A percentile compares a stretch with the other conserved stretches of the same genome.
These are phyloP conservation scores for Russula sp. DNA, from an alignment of 768 basidiomycete genomes.

Conservation along the genomic window DNA sequence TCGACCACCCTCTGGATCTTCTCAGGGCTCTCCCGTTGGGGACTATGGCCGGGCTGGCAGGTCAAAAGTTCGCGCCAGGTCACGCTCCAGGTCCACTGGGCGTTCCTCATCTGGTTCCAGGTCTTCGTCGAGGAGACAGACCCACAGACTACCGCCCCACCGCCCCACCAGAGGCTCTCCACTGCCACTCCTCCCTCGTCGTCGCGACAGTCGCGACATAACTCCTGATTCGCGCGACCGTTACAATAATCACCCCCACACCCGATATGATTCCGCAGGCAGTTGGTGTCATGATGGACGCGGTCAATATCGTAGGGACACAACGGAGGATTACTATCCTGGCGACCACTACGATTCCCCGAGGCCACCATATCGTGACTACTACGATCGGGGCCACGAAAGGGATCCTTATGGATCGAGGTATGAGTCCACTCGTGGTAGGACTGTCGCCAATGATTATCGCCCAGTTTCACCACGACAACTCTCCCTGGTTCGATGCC, in stretches of 20 bases:
- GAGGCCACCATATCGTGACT: slow-evolving; percentile 15
- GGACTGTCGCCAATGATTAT: slow-evolving; percentile 24
- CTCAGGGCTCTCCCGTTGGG: slow-evolving; percentile 18
- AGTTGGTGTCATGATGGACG: slow-evolving; percentile 24
- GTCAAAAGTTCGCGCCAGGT: slow-evolving; percentile 15
- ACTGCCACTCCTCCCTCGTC: slow-evolving; percentile 19
- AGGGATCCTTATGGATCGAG: slow-evolving; percentile 24
- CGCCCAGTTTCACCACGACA: slow-evolving; percentile 32
- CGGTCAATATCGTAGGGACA: slow-evolving; percentile 23
- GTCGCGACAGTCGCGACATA: slow-evolving; percentile 19
- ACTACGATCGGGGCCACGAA: slow-evolving; percentile 23
- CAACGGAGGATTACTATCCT: slow-evolving; percentile 7
- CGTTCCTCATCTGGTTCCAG: slow-evolving; percentile 28
- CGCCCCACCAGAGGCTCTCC: slow-evolving; percentile 22
- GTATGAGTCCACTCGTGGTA: slow-evolving; percentile 18
- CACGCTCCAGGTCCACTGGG: slow-evolving; percentile 20
- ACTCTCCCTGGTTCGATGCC: slow-evolving; percentile 22
- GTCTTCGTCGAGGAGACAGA: slow-evolving; percentile 26
- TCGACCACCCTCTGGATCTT: slow-evolving; percentile 19
- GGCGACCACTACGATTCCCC: slow-evolving; percentile 23
- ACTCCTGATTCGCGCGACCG: slow-evolving; percentile 21
- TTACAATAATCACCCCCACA: slow-evolving; percentile 6
- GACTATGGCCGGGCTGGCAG: slow-evolving; percentile 14
- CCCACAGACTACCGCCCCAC: slow-evolving; percentile 25
- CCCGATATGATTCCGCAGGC: slow-evolving; percentile 17